Evolutionary conservation across 2,329 filamentous ascomycete species (phyloP).

Genomic region (Ramularia endophylla): DNA sequence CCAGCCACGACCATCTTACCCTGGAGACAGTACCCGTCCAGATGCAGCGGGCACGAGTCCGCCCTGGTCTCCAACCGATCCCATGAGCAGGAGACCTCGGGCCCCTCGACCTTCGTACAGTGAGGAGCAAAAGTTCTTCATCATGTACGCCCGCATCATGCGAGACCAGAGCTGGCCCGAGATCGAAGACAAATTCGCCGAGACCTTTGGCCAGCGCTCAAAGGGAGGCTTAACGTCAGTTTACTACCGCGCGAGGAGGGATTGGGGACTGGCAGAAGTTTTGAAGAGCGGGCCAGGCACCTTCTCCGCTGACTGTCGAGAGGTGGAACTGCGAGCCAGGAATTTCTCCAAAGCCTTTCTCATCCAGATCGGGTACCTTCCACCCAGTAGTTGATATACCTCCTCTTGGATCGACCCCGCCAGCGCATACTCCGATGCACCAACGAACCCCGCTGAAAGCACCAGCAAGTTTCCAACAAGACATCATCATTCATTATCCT

Average conservation of each 20-base stretch:
- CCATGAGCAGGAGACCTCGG: constrained; percentile 16
- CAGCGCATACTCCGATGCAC: no score
- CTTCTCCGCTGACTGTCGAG: constrained; percentile 21
- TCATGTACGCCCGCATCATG: constrained; percentile 27
- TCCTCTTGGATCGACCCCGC: no score
- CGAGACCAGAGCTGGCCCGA: constrained; percentile 26
- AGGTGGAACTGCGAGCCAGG: constrained; percentile 22
- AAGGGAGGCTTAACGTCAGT: constrained; percentile 30
- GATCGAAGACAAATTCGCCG: constrained; percentile 24
- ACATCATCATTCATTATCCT: no score
- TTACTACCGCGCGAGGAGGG: constrained; percentile 30
- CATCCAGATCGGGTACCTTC: constrained; percentile 24
- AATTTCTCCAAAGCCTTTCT: constrained; percentile 27
- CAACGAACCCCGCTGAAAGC: no score
- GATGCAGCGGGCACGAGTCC: constrained; percentile 1
- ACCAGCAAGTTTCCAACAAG: no score
- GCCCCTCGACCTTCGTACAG: constrained; percentile 28
- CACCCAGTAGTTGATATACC: neutral
- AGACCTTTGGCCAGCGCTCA: constrained; percentile 22
- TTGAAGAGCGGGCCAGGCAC: constrained; percentile 26
- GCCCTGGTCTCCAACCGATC: constrained; percentile 1
- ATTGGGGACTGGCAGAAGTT: constrained; percentile 30
- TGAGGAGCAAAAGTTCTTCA: constrained; percentile 32
- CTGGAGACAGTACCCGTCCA: neutral
- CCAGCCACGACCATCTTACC: constrained; percentile 1